phyloP scores from a whole-genome alignment of 306 rosid species.

The Cicer cuneatum region DNA sequence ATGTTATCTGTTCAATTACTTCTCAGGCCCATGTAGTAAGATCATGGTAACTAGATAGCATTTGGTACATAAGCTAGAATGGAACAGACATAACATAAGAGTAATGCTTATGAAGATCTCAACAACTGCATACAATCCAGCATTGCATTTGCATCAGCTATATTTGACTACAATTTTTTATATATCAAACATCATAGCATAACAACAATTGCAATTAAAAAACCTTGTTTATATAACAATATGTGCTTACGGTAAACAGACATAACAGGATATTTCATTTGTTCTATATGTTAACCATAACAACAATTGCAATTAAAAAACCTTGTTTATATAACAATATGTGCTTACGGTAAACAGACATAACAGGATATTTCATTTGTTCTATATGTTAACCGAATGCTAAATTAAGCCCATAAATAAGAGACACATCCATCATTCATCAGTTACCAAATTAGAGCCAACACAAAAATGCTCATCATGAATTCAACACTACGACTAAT shows the following conservation, averaged over 20 bases:
- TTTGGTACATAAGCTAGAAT: not conserved
- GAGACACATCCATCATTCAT: not conserved
- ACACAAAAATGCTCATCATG: not conserved
- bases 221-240: conserved; percentile 5
- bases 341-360: not conserved
- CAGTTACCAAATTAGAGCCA: not conserved
- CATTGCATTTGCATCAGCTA: not conserved
- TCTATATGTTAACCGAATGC: not conserved
- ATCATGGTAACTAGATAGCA: not conserved
- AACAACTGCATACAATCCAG: not conserved
- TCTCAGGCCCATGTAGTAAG: not conserved
- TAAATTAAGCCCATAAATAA: conserved; percentile 1
- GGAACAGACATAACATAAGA: conserved; percentile 9
- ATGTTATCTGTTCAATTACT: conserved; percentile 15
- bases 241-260: not conserved
- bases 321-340: not conserved
- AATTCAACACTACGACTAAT: not conserved
- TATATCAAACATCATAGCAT: not conserved
- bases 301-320: not conserved
- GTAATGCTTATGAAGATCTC: not conserved
- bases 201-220: not conserved
- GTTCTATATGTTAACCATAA: not conserved
- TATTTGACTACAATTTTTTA: not conserved
- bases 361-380: not conserved
- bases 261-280: not conserved